Conservation (phyloP, 106 monocot species). For the Apostasia ramifera region DNA sequence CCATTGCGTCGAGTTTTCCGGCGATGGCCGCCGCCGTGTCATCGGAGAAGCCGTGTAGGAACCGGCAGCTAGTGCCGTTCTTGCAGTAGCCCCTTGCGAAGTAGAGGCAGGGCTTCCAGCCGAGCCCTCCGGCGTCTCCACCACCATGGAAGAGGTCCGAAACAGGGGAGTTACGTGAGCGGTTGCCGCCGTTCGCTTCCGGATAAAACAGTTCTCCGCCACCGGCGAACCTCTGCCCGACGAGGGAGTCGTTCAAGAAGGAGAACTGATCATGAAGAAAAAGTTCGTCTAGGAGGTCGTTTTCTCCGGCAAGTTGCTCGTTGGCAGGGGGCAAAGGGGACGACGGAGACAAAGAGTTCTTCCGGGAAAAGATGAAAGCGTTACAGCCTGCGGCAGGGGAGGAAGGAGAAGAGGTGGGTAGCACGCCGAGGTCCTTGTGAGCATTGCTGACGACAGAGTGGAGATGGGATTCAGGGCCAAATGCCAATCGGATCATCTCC, state of each 20-base stretch:
- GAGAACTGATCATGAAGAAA: conserved; percentile 53
- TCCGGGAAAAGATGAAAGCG: conserved; percentile 31
- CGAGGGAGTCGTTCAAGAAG: conserved; percentile 30
- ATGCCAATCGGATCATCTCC: conserved; percentile 98
- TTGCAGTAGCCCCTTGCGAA: conserved; percentile 90
- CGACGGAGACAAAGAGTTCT: conserved; percentile 21
- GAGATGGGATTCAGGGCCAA: conserved; percentile 81
- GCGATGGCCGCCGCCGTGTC: conserved; percentile 14
- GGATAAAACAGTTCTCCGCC: conserved; percentile 10
- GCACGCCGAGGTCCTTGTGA: conserved; percentile 65
- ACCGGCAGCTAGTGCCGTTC: conserved; percentile 80
- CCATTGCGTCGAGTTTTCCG: conserved; percentile 28
- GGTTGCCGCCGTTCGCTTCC: conserved; percentile 18
- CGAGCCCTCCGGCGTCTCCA: conserved; percentile 30
- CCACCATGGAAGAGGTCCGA: conserved; percentile 26
- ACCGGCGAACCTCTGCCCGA: conserved; percentile 20
- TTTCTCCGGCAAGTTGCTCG: conserved; percentile 8
- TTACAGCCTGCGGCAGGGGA: conserved; percentile 6
- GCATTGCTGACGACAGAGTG: conserved; percentile 71
- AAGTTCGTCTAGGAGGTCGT: conserved; percentile 32
- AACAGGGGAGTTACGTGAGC: conserved; percentile 5
- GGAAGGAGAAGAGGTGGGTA: conserved; percentile 25
- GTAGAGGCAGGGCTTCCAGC: conserved; percentile 90
- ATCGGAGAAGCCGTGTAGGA: conserved; percentile 58
- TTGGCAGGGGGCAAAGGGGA: neutral